A percentile compares a stretch with the other conserved stretches of the same genome.
phyloP scores from a whole-genome alignment of 2,329 filamentous ascomycete genomes.

The Trichophyton rubrum region DNA sequence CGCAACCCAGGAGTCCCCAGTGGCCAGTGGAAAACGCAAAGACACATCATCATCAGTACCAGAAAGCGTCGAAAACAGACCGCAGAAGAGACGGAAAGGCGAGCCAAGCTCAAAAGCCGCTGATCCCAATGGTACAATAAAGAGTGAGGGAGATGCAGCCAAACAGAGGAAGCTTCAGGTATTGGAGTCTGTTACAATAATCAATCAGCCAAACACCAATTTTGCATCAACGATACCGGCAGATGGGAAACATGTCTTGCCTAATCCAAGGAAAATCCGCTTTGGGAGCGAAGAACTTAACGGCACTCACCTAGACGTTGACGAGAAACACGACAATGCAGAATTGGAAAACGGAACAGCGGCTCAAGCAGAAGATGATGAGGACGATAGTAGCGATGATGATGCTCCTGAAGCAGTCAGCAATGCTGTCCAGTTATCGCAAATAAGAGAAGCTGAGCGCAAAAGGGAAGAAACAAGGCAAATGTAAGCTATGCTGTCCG shows the following conservation, averaged over 20 bases:
- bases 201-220: constrained; percentile 4
- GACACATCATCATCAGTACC: constrained; percentile 9
- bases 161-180: constrained; percentile 7
- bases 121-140: not conserved
- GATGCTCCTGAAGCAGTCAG: constrained; percentile 33
- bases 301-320: constrained; percentile 7
- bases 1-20: constrained; percentile 3
- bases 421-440: constrained; percentile 28
- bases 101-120: not conserved
- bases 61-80: constrained; percentile 1
- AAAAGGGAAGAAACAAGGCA: constrained; percentile 27
- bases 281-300: constrained; percentile 30
- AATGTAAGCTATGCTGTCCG: constrained; percentile 19
- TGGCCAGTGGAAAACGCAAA: constrained; percentile 22
- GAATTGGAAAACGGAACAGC: constrained; percentile 14
- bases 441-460: constrained; percentile 28
- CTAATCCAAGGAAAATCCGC: constrained; percentile 22
- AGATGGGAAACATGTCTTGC: constrained; percentile 10
- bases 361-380: constrained; percentile 14
- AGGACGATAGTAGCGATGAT: constrained; percentile 27
- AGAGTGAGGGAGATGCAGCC: not conserved
- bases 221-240: constrained; percentile 1
- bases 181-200: constrained; percentile 10
- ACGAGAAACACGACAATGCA: constrained; percentile 14
- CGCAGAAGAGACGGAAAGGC: constrained; percentile 7